These are phyloP conservation scores for Clonostachys chloroleuca DNA, from an alignment of 2,329 filamentous ascomycete species.

Conservation along the genomic window DNA sequence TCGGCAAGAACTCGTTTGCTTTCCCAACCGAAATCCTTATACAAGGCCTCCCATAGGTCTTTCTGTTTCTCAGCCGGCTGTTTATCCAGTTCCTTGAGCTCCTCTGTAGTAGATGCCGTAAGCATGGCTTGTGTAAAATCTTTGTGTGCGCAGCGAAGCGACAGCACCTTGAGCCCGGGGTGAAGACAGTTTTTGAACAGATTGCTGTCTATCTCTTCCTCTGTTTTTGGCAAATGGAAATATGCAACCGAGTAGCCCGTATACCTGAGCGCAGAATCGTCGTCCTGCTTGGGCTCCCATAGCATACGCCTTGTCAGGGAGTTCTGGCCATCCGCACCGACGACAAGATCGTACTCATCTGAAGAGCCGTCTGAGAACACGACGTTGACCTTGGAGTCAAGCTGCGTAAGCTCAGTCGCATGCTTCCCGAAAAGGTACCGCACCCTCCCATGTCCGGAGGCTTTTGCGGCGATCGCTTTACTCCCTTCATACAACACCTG, in stretches of 20 bases:
- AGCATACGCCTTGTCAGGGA: constrained; percentile 41
- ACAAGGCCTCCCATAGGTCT: constrained; percentile 18
- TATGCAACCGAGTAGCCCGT: constrained; percentile 11
- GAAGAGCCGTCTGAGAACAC: constrained; percentile 34
- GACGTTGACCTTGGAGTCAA: constrained; percentile 24
- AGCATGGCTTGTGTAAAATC: constrained; percentile 27
- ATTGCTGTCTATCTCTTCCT: constrained; percentile 28
- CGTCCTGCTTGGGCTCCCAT: constrained; percentile 18
- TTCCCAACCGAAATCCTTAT: constrained; percentile 36
- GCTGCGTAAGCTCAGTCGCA: constrained; percentile 20
- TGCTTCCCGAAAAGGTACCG: constrained; percentile 20
- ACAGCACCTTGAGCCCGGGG: constrained; percentile 25
- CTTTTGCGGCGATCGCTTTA: constrained; percentile 4
- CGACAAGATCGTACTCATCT: constrained; percentile 42
- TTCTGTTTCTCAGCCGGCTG: constrained; percentile 29
- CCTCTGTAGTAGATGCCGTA: constrained; percentile 14
- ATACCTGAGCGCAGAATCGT: constrained; percentile 14
- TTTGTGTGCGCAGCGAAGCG: constrained; percentile 31
- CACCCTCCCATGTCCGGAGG: constrained; percentile 1
- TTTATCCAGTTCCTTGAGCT: constrained; percentile 15
- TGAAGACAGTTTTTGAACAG: constrained; percentile 18
- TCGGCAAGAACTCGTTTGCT: constrained; percentile 16
- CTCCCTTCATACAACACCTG: constrained; percentile 39
- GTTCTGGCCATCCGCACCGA: constrained; percentile 51
- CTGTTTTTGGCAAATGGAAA: constrained; percentile 22